Conservation (phyloP, 192 early-diverging fungal species). For the Pilaira anomala region DNA sequence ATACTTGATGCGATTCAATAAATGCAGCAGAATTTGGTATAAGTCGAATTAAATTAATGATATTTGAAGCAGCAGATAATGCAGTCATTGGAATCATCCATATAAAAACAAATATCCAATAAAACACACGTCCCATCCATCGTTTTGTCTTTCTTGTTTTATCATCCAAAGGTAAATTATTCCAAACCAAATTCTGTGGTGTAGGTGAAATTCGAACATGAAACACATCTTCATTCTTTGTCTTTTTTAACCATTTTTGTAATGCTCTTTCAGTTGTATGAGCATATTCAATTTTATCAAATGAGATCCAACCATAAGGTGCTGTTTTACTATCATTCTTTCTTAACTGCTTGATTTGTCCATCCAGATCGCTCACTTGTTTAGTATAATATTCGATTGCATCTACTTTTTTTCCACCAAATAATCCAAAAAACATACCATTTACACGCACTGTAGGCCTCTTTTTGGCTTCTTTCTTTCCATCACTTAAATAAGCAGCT, state of each 20-base stretch:
- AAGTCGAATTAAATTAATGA: constrained; percentile 56
- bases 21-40: constrained; percentile 46
- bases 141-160: constrained; percentile 43
- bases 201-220: constrained; percentile 54
- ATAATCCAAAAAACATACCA: constrained; percentile 24
- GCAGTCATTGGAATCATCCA: constrained; percentile 67
- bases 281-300: constrained; percentile 50
- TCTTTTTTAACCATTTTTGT: constrained; percentile 5
- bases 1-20: constrained; percentile 46
- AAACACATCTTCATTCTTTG: constrained; percentile 20
- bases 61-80: constrained; percentile 58
- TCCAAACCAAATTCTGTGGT: constrained; percentile 75
- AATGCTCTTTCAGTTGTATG: constrained; percentile 42
- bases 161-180: constrained; percentile 58
- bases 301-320: constrained; percentile 71
- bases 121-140: constrained; percentile 43
- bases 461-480: constrained; percentile 31
- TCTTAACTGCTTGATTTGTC: constrained; percentile 52
- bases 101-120: constrained; percentile 54
- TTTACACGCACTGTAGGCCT: constrained; percentile 42
- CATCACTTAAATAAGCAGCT: constrained; percentile 50
- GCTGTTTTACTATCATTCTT: constrained; percentile 46
- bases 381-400: constrained; percentile 73
- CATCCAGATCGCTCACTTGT: constrained; percentile 55
- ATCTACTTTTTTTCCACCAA: constrained; percentile 56